Percentiles rank a stretch among this genome's conserved stretches.
phyloP scores from a whole-genome alignment of 1,139 yeast species.

The Hemisphaericaspora lyxosophila region DNA sequence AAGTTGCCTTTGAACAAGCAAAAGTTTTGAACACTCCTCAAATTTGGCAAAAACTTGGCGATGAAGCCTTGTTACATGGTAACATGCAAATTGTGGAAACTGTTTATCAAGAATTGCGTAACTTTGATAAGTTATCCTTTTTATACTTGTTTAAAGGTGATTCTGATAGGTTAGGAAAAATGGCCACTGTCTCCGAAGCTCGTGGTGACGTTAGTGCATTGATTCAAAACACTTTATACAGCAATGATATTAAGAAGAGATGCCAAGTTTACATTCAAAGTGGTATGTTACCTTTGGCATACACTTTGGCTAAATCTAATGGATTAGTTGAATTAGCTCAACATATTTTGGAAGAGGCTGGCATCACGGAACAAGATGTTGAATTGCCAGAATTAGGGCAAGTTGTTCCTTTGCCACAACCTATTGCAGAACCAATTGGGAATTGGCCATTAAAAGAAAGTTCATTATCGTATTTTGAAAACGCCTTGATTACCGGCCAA shows the following conservation, averaged over 20 bases:
- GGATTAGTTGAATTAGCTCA: conserved; percentile 78
- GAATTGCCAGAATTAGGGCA: conserved; percentile 58
- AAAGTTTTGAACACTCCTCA: conserved; percentile 57
- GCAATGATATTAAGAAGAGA: conserved; percentile 74
- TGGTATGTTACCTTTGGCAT: conserved; percentile 87
- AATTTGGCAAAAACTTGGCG: conserved; percentile 81
- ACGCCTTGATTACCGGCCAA: conserved; percentile 72
- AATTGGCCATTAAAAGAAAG: conserved; percentile 86
- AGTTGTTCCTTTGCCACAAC: conserved; percentile 45
- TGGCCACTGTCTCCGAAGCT: conserved; percentile 87
- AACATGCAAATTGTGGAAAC: conserved; percentile 82
- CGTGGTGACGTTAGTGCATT: conserved; percentile 81
- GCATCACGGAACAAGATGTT: conserved; percentile 63
- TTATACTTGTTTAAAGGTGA: conserved; percentile 86
- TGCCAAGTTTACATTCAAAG: conserved; percentile 71
- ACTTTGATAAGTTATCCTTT: conserved; percentile 87
- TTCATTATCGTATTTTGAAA: conserved; percentile 78
- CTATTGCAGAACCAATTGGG: conserved; percentile 43
- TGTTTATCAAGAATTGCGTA: conserved; percentile 83
- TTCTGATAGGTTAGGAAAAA: conserved; percentile 65
- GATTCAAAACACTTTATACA: conserved; percentile 79
- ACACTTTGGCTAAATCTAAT: conserved; percentile 85
- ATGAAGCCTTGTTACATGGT: conserved; percentile 89
- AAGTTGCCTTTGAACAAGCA: conserved; percentile 88
- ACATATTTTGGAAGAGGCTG: conserved; percentile 68